Evolutionary conservation across 2,329 filamentous ascomycete species (phyloP), one percentile per base, ranked within the genome.

Genomic region (Cercospora sesami): DNA sequence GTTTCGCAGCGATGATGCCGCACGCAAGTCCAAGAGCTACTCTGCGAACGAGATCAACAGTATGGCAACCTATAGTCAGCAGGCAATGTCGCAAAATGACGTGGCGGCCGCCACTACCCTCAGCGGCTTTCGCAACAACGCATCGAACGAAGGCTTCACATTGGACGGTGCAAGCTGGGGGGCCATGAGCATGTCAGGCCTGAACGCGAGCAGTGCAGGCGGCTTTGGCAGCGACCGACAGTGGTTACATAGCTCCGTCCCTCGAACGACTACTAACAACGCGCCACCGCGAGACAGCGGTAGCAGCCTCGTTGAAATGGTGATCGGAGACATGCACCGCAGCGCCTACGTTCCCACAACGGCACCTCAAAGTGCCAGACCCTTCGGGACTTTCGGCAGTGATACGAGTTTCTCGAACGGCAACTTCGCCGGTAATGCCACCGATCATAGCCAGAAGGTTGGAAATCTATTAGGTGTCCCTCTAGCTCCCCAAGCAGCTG

Each of bases 81-180:
- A 64, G 51, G 62, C 62, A 18, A 64, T 64, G 62, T 64, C 62
- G 26, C 62, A 42, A 8, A 64, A 64, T 21, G 62, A 64, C 36
- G 62, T 64, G 28, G 62, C 62, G 33, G 62, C 62, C 16, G 62
- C 62, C 31, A 64, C 31, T 21, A 64, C 62, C 26, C 36, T 64
- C 21, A 64, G 62, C 26, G 62, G 62, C 26, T 64, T 68, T 33
- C 67, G 67, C 53, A 68, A 66, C 23, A 63, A 63, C 53, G 55
- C 66, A 57, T 62, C 66, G 4, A 55, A 36, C 33, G 59, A 65
- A 18, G 61, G 62, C 14, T 68, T 68, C 61, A 26, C 60, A 26
- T 42, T 64, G 23, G 62, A 64, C 8, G 53, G 62, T 18, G 51
- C 62, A 10, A 58, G 48, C 53, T 64, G 62, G 62, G 62, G 62